These are phyloP conservation scores for Pyrenochaeta sp. DNA, from an alignment of 2,329 filamentous ascomycete genomes.

Conservation along the genomic window DNA sequence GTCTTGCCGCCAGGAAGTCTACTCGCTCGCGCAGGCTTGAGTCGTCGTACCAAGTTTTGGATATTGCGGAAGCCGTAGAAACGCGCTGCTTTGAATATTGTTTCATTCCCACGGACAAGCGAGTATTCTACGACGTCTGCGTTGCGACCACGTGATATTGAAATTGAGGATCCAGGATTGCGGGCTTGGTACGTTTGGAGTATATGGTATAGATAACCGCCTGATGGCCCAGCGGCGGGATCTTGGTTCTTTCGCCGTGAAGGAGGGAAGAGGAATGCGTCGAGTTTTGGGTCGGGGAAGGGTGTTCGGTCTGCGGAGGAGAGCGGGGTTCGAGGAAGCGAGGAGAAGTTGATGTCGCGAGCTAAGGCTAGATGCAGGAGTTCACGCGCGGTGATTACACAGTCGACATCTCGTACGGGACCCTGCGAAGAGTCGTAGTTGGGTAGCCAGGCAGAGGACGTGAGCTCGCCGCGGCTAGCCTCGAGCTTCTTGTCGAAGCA, in stretches of 20 bases:
- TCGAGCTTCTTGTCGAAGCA: conserved; percentile 99
- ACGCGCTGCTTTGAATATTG: conserved; percentile 65
- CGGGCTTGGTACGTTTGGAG: conserved; percentile 76
- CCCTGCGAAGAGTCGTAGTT: conserved; percentile 30
- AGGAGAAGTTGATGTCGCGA: conserved; percentile 78
- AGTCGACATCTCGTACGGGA: conserved; percentile 85
- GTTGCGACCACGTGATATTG: conserved; percentile 80
- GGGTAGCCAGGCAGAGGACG: conserved; percentile 74
- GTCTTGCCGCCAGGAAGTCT: conserved; percentile 50
- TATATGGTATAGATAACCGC: conserved; percentile 87
- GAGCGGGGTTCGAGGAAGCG: conserved; percentile 68
- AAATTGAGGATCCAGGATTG: conserved; percentile 76
- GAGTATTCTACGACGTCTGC: conserved; percentile 89
- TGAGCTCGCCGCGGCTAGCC: conserved; percentile 91
- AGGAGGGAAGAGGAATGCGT: conserved; percentile 76
- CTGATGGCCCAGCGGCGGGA: conserved; percentile 77
- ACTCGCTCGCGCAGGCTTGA: conserved; percentile 82
- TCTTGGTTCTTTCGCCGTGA: conserved; percentile 50
- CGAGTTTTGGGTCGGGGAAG: conserved; percentile 78
- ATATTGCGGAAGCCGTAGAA: conserved; percentile 99
- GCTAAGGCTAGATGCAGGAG: conserved; percentile 87
- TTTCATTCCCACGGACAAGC: conserved; percentile 61
- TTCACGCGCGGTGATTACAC: conserved; percentile 96
- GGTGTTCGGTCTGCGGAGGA: conserved; percentile 56
- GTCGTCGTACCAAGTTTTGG: conserved; percentile 91